Conservation (phyloP, 2,329 filamentous ascomycete genomes). For the Phaeophleospora eucalypticola region DNA sequence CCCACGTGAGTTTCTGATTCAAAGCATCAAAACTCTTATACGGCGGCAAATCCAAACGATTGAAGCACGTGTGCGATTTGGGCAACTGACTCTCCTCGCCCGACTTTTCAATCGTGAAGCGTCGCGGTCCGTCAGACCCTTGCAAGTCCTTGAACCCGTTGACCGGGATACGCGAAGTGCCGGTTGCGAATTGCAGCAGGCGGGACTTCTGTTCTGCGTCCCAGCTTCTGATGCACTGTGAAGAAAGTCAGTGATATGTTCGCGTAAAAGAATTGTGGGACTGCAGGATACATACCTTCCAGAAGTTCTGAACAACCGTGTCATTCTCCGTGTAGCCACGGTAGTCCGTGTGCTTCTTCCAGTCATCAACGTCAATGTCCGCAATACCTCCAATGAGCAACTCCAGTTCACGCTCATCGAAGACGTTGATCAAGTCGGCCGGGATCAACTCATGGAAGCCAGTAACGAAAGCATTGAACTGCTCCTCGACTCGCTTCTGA, state of each 20-base stretch:
- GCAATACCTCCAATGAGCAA: slow-evolving; percentile 96
- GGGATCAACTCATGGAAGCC: slow-evolving; percentile 98
- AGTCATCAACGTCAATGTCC: slow-evolving; percentile 99
- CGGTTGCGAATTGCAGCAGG: slow-evolving; percentile 92
- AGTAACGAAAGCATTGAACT: slow-evolving; percentile 96
- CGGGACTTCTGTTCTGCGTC: slow-evolving; percentile 98
- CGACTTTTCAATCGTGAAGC: slow-evolving; percentile 97
- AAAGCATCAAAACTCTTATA: slow-evolving; percentile 87
- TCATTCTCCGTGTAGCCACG: slow-evolving; percentile 97
- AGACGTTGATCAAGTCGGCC: slow-evolving; percentile 93
- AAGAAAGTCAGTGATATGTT: slow-evolving; percentile 15
- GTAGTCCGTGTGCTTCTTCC: slow-evolving; percentile 99
- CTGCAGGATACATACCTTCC: slow-evolving; percentile 70
- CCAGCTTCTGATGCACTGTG: slow-evolving; percentile 79
- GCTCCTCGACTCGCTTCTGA: slow-evolving; percentile 94
- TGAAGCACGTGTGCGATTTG: slow-evolving; percentile 98
- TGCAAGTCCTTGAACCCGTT: slow-evolving; percentile 99
- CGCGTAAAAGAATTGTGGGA: background rate
- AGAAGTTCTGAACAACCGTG: slow-evolving; percentile 97
- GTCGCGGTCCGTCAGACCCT: slow-evolving; percentile 87
- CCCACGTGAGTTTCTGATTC: slow-evolving; percentile 87
- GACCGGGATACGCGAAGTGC: slow-evolving; percentile 95
- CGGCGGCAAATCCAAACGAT: slow-evolving; percentile 87
- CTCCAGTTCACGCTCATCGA: slow-evolving; percentile 95
- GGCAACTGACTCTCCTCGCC: slow-evolving; percentile 86